Evolutionary conservation across 192 early-diverging fungal species (phyloP), one percentile per base, ranked within the genome.

Genomic region (Thamnidium elegans): DNA sequence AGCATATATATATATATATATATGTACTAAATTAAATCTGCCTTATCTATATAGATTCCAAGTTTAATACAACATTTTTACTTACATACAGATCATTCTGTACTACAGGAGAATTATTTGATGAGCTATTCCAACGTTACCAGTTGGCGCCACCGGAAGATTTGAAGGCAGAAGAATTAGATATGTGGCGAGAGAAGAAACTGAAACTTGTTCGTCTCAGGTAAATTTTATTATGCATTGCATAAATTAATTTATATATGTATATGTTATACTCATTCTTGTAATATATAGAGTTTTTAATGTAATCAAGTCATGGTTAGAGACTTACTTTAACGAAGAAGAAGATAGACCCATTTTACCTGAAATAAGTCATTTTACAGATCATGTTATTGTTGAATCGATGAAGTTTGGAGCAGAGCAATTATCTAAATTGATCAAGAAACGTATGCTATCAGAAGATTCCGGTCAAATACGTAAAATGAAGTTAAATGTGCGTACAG

Each of bases 61-160:
- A 87, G 67, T 96, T 91, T 79, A 85, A 84, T 46, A 84, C 83
- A 19, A 90, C 93, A 0, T 94, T 98, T 79, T 74, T 98, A 63
- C 74, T 98, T 21, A 93, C 96, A 3, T 98, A 95, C 73, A 88
- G 91, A 46, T 92, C 93, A 10, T 96, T 97, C 60, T 88, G 89
- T 3, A 89, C 83, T 4, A 89, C 92, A 13, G 77, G 79, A 20
- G 90, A 92, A 66, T 80, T 97, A 19, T 86, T 97, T 60, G 78
- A 83, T n/a, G 74, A 82, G n/a, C 74, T 98, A 17, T 87, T 87
- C 66, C 60, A 69, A 45, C 86, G 96, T 58, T 98, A 89, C 74
- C 73, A 78, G 39, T 82, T 96, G 21, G 66, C 71, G 54, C 81
- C 93, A 2, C 94, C 94, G 2, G 58, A 60, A 3, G 88, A 78